Evolutionary conservation across 2,329 filamentous ascomycete genomes (phyloP).

Genomic region (Teratosphaeria zuluensis): DNA sequence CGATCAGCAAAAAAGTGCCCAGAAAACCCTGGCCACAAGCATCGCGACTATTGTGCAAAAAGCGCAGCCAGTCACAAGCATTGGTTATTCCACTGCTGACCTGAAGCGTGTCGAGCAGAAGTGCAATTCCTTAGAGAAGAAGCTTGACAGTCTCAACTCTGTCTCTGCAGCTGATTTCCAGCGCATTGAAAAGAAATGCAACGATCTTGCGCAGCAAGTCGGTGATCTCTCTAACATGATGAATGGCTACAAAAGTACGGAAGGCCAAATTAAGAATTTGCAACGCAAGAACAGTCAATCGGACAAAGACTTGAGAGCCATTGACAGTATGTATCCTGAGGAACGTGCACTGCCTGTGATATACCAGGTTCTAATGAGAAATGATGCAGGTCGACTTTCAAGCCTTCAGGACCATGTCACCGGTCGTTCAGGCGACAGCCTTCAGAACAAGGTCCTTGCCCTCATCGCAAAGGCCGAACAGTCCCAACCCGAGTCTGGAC

Average conservation of each 20-base stretch:
- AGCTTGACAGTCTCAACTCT: neutral
- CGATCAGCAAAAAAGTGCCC: neutral
- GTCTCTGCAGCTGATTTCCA: neutral
- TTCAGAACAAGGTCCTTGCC: neutral
- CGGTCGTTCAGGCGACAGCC: neutral
- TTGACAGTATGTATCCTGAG: neutral
- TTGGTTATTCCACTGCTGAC: neutral
- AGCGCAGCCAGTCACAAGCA: neutral
- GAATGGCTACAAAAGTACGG: neutral
- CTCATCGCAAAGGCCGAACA: neutral
- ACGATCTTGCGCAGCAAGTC: neutral
- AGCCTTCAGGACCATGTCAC: neutral
- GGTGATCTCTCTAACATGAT: neutral
- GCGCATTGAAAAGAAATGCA: neutral
- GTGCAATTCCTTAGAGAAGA: neutral
- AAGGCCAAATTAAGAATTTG: neutral
- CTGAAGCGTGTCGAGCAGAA: neutral
- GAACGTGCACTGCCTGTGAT: too few relatives aligned
- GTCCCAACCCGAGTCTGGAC: neutral
- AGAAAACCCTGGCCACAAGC: neutral
- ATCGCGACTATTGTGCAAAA: neutral
- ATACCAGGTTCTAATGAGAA: too few relatives aligned
- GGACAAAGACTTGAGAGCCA: neutral
- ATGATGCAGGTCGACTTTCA: neutral
- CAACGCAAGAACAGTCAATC: neutral